Conservation (phyloP, 73 alveolate species). For the Blepharisma stoltei region DNA sequence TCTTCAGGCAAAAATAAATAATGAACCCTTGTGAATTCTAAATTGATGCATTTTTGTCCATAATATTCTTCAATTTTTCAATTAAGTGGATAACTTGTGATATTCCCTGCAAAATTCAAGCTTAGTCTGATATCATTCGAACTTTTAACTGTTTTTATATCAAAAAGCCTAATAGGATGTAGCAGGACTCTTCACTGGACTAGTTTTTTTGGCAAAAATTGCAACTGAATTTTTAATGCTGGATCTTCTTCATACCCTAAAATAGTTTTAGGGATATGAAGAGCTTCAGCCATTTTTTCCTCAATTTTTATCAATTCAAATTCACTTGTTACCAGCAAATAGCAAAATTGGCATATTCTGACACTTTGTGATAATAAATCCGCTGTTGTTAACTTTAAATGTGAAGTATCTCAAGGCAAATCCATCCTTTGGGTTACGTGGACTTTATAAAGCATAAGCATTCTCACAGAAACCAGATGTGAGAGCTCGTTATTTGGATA, state of each 20-base stretch:
- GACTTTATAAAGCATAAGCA: slow-evolving; percentile 33
- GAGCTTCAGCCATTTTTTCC: slow-evolving; percentile 19
- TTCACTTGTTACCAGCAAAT: slow-evolving; percentile 24
- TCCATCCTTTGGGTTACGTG: slow-evolving; percentile 23
- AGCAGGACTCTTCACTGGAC: slow-evolving; percentile 13
- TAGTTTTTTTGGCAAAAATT: slow-evolving; percentile 29
- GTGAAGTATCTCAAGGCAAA: slow-evolving; percentile 28
- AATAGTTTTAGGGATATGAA: neutral
- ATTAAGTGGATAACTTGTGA: slow-evolving; percentile 2
- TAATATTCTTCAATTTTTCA: neutral
- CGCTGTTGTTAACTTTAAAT: slow-evolving; percentile 3
- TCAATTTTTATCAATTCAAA: slow-evolving; percentile 27
- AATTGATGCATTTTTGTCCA: neutral
- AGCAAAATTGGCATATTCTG: slow-evolving; percentile 27
- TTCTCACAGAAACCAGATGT: slow-evolving; percentile 22
- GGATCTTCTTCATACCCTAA: slow-evolving; percentile 19
- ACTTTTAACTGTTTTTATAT: neutral
- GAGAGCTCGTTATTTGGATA: slow-evolving; percentile 21
- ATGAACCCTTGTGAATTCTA: slow-evolving; percentile 3
- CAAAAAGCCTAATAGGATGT: neutral
- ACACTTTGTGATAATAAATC: slow-evolving; percentile 5
- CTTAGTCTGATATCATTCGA: neutral
- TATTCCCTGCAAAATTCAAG: slow-evolving; percentile 17
- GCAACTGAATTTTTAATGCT: slow-evolving; percentile 1
- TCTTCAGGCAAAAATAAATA: slow-evolving; percentile 12